These are phyloP conservation scores for Tolypocladium sp. DNA, from an alignment of 2,329 filamentous ascomycete genomes.

Conservation along the genomic window DNA sequence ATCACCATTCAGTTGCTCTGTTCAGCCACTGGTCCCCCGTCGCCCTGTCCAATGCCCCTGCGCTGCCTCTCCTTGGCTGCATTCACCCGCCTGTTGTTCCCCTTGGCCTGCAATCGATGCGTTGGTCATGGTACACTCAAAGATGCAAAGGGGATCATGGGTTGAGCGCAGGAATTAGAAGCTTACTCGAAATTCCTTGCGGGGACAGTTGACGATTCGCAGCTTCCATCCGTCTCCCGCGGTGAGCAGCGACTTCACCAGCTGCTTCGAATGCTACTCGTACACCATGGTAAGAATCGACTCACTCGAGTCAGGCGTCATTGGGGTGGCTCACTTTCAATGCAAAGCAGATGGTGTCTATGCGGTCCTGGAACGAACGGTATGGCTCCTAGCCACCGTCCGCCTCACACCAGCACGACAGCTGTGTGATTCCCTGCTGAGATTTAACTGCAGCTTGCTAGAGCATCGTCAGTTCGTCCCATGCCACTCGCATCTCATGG, in stretches of 20 bases:
- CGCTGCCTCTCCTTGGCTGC: constrained; percentile 1
- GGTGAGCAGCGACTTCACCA: constrained; percentile 16
- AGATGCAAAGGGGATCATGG: neutral
- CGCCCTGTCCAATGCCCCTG: neutral
- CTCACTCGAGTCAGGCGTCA: neutral
- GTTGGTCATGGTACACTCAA: neutral
- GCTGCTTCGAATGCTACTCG: constrained; percentile 16
- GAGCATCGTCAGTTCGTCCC: neutral
- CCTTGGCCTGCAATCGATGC: neutral
- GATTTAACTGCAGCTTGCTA: constrained; percentile 12
- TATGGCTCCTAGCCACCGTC: constrained; percentile 20
- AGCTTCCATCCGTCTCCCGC: constrained; percentile 13
- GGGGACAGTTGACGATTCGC: constrained; percentile 16
- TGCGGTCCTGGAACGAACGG: constrained; percentile 11
- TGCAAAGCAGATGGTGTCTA: constrained; percentile 14
- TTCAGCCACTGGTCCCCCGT: neutral
- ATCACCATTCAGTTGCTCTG: neutral
- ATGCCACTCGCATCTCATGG: neutral
- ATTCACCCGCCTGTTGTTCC: constrained; percentile 1
- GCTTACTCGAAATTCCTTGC: constrained; percentile 12
- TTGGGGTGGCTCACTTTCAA: constrained; percentile 6
- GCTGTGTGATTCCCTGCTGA: constrained; percentile 14
- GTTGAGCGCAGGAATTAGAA: no score
- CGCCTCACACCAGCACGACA: constrained; percentile 15
- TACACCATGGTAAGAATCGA: neutral